Evolutionary conservation across 164 flowering plant genomes (phyloP).

Genomic region (Dillenia suffruticosa): DNA sequence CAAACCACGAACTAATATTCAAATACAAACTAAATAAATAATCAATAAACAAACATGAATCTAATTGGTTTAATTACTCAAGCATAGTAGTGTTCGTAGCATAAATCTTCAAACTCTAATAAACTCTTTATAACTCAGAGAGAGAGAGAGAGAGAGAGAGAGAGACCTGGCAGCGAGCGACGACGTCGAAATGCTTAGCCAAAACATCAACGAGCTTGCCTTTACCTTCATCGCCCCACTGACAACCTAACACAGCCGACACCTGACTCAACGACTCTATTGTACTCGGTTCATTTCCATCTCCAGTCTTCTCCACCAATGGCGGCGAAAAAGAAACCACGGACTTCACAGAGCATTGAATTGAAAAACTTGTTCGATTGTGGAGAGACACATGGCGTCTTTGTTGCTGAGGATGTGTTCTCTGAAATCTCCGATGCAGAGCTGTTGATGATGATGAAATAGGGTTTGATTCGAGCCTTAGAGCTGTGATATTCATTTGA

Average conservation of each 20-base stretch:
- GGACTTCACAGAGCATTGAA: slow-evolving; percentile 29
- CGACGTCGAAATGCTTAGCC: slow-evolving; percentile 77
- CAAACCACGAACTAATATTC: too few relatives aligned
- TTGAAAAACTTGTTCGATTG: neutral
- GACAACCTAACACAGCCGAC: slow-evolving; percentile 82
- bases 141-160: neutral
- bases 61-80: too few relatives aligned
- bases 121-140: too few relatives aligned
- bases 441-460: neutral
- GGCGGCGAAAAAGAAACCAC: slow-evolving; percentile 24
- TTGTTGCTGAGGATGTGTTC: neutral
- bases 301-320: slow-evolving; percentile 17
- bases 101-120: too few relatives aligned
- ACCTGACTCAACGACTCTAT: slow-evolving; percentile 76
- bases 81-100: too few relatives aligned
- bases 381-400: neutral
- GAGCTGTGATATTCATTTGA: slow-evolving; percentile 21
- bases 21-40: too few relatives aligned
- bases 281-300: slow-evolving; percentile 28
- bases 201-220: slow-evolving; percentile 94
- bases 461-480: slow-evolving; percentile 20
- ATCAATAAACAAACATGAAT: too few relatives aligned
- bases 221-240: slow-evolving; percentile 98
- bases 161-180: slow-evolving; percentile 92
- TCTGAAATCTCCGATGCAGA: too few relatives aligned